Evolutionary conservation across 768 basidiomycete species (phyloP), one percentile per base, ranked within the genome.

Genomic region (Hericium erinaceus): DNA sequence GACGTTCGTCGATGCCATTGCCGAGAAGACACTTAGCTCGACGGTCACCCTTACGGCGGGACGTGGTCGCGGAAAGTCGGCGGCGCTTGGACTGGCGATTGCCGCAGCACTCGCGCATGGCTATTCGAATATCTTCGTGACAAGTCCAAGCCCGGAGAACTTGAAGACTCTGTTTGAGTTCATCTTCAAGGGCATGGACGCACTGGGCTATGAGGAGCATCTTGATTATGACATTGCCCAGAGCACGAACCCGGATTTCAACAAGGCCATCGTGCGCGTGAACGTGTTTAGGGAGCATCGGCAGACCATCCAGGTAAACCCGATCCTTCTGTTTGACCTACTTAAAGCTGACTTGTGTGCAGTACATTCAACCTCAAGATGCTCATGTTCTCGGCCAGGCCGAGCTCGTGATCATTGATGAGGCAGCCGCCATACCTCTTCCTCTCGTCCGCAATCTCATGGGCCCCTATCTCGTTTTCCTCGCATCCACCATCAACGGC

Each of bases 291-390:
- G 87, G 60, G 83, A 87, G 48, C 95, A 97, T 72, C 79, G 95
- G 52, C 95, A 99, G 73, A 98, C 95, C 15, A 92, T 99, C 44
- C 95, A 98, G 78, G 94, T 93, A 60, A 20, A 24, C 39, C 54
- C 2, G 10, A 11, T 51, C n/a, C 13, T 48, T 40, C 6, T 24
- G 0, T 7, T n/a, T 24, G 7, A 48, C 6, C 0, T 22, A 26
- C 10, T 37, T 28, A 33, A 56, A 60, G 28, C 44, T 2, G 4
- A 11, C 50, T 12, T 22, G 4, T n/a, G 26, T 24, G 2, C 39
- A 99, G 93, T 99, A 98, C 69, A 98, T 99, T 50, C 90, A 95
- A 80, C 97, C 97, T 0, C 85, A 97, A 77, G 97, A 99, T 69
- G 89, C 93, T 0, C 95, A 99, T 68, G 95, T 98, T 18, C 83